Conservation (phyloP, 2,329 filamentous ascomycete genomes). For the Pseudocercospora musae region DNA sequence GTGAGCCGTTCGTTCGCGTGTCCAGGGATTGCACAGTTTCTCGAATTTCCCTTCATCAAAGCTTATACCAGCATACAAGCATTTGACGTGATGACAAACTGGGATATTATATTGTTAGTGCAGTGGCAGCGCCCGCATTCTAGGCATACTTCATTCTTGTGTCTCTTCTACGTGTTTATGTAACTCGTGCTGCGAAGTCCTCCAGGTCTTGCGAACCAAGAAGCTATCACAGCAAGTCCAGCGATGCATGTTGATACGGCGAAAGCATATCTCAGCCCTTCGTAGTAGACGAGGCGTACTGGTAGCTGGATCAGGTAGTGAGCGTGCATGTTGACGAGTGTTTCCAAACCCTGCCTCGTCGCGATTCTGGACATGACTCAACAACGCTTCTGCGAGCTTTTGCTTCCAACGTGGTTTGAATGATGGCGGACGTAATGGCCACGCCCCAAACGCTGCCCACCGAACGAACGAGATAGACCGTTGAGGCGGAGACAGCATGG, state of each 20-base stretch:
- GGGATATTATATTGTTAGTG: no score
- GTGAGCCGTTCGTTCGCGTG: neutral
- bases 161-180: neutral
- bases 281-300: constrained; percentile 58
- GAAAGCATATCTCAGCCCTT: constrained; percentile 57
- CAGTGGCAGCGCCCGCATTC: no score
- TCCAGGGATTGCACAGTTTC: neutral
- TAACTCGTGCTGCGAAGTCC: constrained; percentile 14
- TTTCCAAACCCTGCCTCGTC: constrained; percentile 48
- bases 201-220: constrained; percentile 42
- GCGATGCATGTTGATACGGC: constrained; percentile 54
- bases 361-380: constrained; percentile 57
- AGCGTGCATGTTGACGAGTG: neutral
- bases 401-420: constrained; percentile 60
- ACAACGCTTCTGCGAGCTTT: constrained; percentile 51
- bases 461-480: constrained; percentile 62
- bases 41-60: neutral
- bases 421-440: constrained; percentile 59
- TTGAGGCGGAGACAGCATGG: constrained; percentile 61
- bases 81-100: no score
- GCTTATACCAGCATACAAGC: neutral
- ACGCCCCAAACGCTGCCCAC: constrained; percentile 64
- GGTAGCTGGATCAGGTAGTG: constrained; percentile 52
- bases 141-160: no score
- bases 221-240: constrained; percentile 47